Evolutionary conservation across 805 yeast species (phyloP).

Genomic region (Teunomyces gatunensis): DNA sequence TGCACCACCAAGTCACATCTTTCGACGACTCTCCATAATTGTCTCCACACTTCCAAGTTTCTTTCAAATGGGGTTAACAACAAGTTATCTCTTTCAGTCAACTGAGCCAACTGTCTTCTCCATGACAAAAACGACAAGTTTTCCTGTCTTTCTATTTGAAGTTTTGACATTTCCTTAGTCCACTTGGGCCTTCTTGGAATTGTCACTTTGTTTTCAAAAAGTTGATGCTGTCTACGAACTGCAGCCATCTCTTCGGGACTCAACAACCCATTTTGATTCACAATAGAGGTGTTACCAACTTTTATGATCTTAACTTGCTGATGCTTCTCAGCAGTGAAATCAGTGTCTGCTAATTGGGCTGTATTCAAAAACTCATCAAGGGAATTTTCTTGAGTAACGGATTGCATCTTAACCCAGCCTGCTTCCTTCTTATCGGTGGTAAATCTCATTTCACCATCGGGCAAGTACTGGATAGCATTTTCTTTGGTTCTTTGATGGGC

Average conservation of each 20-base stretch:
- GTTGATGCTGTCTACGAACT: conserved; percentile 59
- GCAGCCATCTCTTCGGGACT: conserved; percentile 64
- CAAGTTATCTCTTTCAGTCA: conserved; percentile 83
- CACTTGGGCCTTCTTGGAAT: conserved; percentile 94
- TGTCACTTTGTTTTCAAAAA: conserved; percentile 66
- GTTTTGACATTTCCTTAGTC: conserved; percentile 67
- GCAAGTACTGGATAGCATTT: conserved; percentile 66
- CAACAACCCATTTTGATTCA: conserved; percentile 47
- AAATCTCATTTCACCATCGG: conserved; percentile 87
- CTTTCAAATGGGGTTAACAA: conserved; percentile 95
- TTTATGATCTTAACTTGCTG: conserved; percentile 81
- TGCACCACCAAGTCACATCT: conserved; percentile 92
- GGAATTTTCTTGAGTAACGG: conserved; percentile 92
- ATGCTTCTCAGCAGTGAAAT: conserved; percentile 87
- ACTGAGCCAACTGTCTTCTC: conserved; percentile 84
- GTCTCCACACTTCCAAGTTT: conserved; percentile 97
- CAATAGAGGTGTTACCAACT: conserved; percentile 52
- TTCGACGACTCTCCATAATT: conserved; percentile 96
- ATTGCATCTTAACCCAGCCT: conserved; percentile 83
- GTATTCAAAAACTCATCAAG: conserved; percentile 92
- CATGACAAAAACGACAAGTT: conserved; percentile 88
- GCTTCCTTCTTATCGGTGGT: conserved; percentile 84
- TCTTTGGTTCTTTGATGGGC: conserved; percentile 70
- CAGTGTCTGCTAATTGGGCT: conserved; percentile 94
- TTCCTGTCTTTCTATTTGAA: conserved; percentile 81